These are phyloP conservation scores for Blastobotrys indianensis DNA, from an alignment of 1,139 yeast genomes.

Conservation along the genomic window DNA sequence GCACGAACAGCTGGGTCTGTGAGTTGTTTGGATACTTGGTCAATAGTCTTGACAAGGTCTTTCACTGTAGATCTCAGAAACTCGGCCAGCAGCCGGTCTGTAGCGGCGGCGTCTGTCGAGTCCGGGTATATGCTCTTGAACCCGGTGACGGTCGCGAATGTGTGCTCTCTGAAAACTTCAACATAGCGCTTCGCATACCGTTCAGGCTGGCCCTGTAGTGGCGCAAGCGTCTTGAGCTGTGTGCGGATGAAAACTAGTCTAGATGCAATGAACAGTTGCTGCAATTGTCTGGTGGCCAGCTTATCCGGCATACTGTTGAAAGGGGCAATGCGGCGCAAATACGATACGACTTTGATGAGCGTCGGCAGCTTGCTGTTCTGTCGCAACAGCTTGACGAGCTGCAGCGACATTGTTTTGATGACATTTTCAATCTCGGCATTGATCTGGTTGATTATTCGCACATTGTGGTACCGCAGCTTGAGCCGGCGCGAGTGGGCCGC, in stretches of 20 bases:
- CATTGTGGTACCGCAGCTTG: slow-evolving; percentile 59
- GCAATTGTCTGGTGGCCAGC: slow-evolving; percentile 22
- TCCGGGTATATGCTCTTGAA: slow-evolving; percentile 56
- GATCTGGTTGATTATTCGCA: slow-evolving; percentile 51
- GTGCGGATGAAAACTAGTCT: slow-evolving; percentile 31
- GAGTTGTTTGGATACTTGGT: slow-evolving; percentile 36
- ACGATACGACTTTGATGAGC: slow-evolving; percentile 70
- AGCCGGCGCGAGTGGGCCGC: slow-evolving; percentile 66
- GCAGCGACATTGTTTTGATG: slow-evolving; percentile 44
- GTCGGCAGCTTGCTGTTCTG: slow-evolving; percentile 76
- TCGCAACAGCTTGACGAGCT: slow-evolving; percentile 56
- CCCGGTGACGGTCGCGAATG: slow-evolving; percentile 65
- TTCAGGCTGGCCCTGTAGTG: slow-evolving; percentile 48
- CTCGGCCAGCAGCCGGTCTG: slow-evolving; percentile 36
- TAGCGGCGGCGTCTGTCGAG: slow-evolving; percentile 15
- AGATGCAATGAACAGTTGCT: slow-evolving; percentile 33
- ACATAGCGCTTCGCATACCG: slow-evolving; percentile 71
- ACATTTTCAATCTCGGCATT: slow-evolving; percentile 31
- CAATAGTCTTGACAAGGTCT: slow-evolving; percentile 34
- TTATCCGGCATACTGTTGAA: slow-evolving; percentile 20
- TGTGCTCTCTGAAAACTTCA: slow-evolving; percentile 78
- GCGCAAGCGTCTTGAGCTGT: slow-evolving; percentile 51
- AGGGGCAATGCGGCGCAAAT: slow-evolving; percentile 49
- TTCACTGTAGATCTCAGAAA: slow-evolving; percentile 39
- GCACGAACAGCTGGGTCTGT: slow-evolving; percentile 46